phyloP scores from a whole-genome alignment of 2,329 filamentous ascomycete species.

The Cyphellophora europaea region DNA sequence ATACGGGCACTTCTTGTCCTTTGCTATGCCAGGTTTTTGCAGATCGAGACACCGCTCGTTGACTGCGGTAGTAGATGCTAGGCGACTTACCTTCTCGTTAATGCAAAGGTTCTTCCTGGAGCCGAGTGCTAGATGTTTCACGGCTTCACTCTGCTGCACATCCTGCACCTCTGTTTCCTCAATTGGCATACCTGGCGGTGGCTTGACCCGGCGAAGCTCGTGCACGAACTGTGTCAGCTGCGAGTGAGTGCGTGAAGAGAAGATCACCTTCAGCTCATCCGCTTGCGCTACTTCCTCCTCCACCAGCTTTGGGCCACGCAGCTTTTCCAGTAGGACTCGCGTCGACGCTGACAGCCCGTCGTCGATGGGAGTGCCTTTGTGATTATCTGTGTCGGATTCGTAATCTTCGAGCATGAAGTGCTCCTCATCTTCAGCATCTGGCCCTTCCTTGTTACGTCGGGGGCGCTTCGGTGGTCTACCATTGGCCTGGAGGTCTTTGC shows the following conservation, averaged over 20 bases:
- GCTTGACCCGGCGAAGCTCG: conserved; percentile 67
- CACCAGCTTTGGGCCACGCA: conserved; percentile 40
- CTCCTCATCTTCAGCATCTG: conserved; percentile 41
- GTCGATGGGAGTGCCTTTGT: conserved; percentile 28
- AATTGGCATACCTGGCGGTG: conserved; percentile 46
- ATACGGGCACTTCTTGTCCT: conserved; percentile 63
- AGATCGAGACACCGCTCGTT: conserved; percentile 89
- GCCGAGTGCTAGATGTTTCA: conserved; percentile 76
- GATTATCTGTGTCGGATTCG: conserved; percentile 46
- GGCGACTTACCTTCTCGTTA: conserved; percentile 66
- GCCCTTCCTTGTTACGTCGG: background rate
- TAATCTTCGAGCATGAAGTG: conserved; percentile 71
- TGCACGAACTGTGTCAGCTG: conserved; percentile 81
- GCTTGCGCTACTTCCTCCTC: conserved; percentile 39
- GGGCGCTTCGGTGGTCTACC: conserved; percentile 6
- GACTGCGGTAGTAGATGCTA: conserved; percentile 66
- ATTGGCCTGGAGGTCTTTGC: conserved; percentile 4
- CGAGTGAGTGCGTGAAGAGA: conserved; percentile 87
- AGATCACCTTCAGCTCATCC: conserved; percentile 75
- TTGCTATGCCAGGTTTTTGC: conserved; percentile 58
- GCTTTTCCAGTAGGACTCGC: conserved; percentile 60
- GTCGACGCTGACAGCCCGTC: conserved; percentile 63
- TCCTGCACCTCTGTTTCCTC: conserved; percentile 18
- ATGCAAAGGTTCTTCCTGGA: conserved; percentile 86
- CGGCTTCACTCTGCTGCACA: conserved; percentile 41